Evolutionary conservation across 1,284 basidiomycete genomes (phyloP).

Genomic region (Cutaneotrichosporon spelunceum): DNA sequence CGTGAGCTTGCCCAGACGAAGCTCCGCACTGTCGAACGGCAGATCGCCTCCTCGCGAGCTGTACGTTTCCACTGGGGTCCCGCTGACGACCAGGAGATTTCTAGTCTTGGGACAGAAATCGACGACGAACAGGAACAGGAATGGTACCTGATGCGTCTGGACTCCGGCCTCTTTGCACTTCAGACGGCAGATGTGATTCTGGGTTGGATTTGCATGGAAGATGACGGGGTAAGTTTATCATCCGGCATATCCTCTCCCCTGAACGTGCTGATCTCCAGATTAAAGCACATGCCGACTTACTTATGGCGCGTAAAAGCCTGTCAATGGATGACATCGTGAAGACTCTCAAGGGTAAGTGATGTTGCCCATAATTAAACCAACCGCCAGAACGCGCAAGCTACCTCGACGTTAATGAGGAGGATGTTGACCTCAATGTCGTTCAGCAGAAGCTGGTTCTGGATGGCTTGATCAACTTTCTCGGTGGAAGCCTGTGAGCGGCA

Average conservation of each 20-base stretch:
- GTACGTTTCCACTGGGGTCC: conserved; percentile 49
- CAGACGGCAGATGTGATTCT: conserved; percentile 90
- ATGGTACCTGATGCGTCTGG: conserved; percentile 78
- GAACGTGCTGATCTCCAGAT: conserved; percentile 32
- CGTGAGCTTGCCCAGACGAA: conserved; percentile 66
- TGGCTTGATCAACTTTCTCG: conserved; percentile 33
- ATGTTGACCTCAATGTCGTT: conserved; percentile 18
- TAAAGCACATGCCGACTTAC: conserved; percentile 65
- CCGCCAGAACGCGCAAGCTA: conserved; percentile 34
- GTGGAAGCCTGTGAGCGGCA: neutral
- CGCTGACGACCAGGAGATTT: neutral
- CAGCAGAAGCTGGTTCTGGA: conserved; percentile 36
- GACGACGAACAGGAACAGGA: conserved; percentile 65
- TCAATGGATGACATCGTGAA: conserved; percentile 36
- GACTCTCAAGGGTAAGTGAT: conserved; percentile 40
- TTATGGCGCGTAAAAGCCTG: conserved; percentile 65
- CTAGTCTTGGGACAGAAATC: conserved; percentile 56
- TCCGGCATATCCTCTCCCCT: neutral
- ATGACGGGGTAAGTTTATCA: conserved; percentile 76
- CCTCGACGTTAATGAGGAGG: conserved; percentile 32
- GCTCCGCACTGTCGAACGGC: conserved; percentile 60
- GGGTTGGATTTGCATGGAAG: conserved; percentile 96
- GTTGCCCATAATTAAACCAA: neutral
- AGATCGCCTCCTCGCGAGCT: conserved; percentile 65
- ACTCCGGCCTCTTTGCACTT: conserved; percentile 80